These are phyloP conservation scores for Edaphochlamys debaryana DNA, from an alignment of 139 green algal genomes.

Conservation along the genomic window DNA sequence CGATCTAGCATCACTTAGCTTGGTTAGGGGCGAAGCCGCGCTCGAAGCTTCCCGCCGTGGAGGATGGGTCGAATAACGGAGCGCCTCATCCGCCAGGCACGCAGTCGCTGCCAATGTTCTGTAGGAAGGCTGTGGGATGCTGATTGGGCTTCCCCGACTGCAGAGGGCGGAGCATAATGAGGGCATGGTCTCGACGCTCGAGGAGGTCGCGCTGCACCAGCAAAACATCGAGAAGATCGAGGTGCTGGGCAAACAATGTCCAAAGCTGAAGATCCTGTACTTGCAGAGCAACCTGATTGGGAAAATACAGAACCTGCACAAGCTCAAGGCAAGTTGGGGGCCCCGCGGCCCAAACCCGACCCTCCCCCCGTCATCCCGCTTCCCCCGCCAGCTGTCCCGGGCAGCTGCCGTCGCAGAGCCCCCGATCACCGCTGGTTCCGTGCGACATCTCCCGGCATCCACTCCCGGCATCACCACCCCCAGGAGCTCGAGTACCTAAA, in stretches of 20 bases:
- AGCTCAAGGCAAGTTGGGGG: conserved; percentile 85
- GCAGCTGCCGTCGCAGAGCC: no score
- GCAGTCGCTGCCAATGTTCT: background rate
- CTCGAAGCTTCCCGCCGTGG: no score
- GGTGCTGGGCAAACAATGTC: conserved; percentile 79
- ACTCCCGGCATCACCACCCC: no score
- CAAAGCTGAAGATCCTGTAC: conserved; percentile 88
- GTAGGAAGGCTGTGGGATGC: background rate
- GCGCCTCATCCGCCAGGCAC: conserved; percentile 41
- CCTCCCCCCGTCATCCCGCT: background rate
- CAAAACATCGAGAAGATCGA: conserved; percentile 92
- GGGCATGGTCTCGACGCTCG: conserved; percentile 81
- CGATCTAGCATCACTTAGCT: background rate
- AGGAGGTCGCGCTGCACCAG: conserved; percentile 92
- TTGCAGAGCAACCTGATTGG: conserved; percentile 94
- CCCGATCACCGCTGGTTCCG: no score
- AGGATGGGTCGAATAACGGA: conserved; percentile 55
- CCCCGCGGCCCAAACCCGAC: background rate
- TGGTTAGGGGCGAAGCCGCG: no score
- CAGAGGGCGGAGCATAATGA: conserved; percentile 92
- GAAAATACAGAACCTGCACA: conserved; percentile 90
- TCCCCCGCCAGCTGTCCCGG: no score
- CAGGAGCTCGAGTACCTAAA: conserved; percentile 95
- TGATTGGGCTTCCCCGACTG: background rate
- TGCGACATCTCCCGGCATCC: no score